Evolutionary conservation across 371 early-diverging fungal genomes (phyloP).

Genomic region (Mortierella sp.): DNA sequence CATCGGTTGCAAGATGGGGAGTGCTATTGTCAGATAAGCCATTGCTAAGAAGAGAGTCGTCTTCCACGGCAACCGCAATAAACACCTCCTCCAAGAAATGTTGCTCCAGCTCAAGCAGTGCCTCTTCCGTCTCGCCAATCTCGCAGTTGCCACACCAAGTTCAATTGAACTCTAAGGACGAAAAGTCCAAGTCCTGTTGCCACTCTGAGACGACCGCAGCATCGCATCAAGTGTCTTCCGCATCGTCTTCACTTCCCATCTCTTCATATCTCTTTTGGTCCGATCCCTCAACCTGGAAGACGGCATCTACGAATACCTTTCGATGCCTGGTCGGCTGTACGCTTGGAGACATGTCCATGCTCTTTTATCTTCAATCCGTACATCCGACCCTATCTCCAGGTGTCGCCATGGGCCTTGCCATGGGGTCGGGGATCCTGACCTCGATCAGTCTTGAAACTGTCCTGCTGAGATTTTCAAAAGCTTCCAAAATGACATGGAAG

Average conservation of each 20-base stretch:
- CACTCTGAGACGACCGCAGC: constrained; percentile 2
- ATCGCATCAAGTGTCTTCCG: not conserved
- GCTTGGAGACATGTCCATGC: constrained; percentile 63
- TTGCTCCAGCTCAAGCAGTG: not conserved
- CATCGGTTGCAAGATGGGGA: not conserved
- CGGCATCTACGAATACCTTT: constrained; percentile 63
- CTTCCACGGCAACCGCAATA: not conserved
- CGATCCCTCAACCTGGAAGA: constrained; percentile 61
- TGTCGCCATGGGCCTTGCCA: constrained; percentile 59
- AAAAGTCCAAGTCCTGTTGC: constrained; percentile 11
- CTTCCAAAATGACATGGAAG: constrained; percentile 52
- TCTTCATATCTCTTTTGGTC: constrained; percentile 59
- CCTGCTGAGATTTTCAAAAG: constrained; percentile 54
- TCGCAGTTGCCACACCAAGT: not conserved
- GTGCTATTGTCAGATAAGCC: not conserved
- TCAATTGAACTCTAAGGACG: not conserved
- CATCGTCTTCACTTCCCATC: constrained; percentile 10
- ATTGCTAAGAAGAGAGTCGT: constrained; percentile 1
- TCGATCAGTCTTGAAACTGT: constrained; percentile 66
- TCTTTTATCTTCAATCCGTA: constrained; percentile 63
- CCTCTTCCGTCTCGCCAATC: not conserved
- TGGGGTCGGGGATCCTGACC: constrained; percentile 65
- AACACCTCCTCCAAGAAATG: not conserved
- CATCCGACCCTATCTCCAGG: constrained; percentile 61
- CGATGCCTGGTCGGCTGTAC: constrained; percentile 69